phyloP scores from a whole-genome alignment of 768 basidiomycete genomes.

The Hypsizygus marmoreus region DNA sequence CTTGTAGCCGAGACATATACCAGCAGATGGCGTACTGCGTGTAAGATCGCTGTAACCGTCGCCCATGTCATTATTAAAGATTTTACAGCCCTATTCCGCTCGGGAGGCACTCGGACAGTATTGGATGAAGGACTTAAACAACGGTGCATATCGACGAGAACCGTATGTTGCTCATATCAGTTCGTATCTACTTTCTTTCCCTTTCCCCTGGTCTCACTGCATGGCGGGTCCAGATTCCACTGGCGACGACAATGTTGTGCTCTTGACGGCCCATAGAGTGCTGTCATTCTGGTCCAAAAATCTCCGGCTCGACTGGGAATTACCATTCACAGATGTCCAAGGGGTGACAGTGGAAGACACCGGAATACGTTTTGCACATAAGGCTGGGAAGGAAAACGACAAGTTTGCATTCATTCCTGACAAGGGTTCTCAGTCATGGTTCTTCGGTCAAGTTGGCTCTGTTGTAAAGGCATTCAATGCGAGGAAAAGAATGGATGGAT shows the following conservation, averaged over 20 bases:
- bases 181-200: conserved; percentile 37
- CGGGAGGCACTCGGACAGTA: conserved; percentile 93
- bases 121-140: conserved; percentile 95
- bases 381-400: conserved; percentile 71
- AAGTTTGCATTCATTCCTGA: conserved; percentile 78
- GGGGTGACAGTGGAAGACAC: conserved; percentile 89
- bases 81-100: conserved; percentile 75
- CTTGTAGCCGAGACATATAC: conserved; percentile 76
- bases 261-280: conserved; percentile 78
- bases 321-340: conserved; percentile 83
- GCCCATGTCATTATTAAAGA: background rate
- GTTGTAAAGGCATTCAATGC: conserved; percentile 81
- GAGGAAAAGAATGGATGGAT: conserved; percentile 67
- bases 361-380: conserved; percentile 87
- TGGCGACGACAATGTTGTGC: conserved; percentile 76
- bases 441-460: conserved; percentile 73
- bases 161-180: conserved; percentile 91
- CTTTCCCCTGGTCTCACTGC: no score
- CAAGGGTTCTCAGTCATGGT: conserved; percentile 75
- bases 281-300: conserved; percentile 85
- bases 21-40: conserved; percentile 83
- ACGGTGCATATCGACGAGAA: conserved; percentile 83
- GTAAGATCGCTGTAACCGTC: conserved; percentile 45
- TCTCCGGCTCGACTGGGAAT: conserved; percentile 87
- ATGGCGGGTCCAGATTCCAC: conserved; percentile 69